Base-by-base conservation (phyloP, 2,329 filamentous ascomycete genomes). In the Magnaporthiopsis poae region DNA sequence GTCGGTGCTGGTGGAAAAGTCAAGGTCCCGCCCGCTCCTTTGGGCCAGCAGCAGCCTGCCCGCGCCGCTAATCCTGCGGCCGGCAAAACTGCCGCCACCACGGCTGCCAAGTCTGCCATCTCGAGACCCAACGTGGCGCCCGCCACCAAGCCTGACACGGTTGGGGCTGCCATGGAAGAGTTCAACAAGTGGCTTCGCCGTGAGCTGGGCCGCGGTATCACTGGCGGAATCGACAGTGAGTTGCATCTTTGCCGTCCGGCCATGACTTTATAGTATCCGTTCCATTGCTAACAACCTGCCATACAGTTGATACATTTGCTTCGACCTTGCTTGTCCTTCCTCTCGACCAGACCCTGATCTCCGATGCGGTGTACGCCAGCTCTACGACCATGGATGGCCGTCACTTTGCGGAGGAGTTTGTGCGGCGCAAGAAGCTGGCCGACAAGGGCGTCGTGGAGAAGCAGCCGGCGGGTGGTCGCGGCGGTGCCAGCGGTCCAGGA, bases 1-100 rank as follows among this genome's bases (percentile, higher is more conserved):
- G 94, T 99, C 60, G 95, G 95, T 63, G 92, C 94, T 46, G 89
- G 93, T 70, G 95, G 95, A 18, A 99, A 97, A 80, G 86, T 90
- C 64, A 98, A 96, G 81, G 80, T 86, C 35, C 90, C 91, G 7
- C 84, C 83, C 3, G 85, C 82, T 0, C 83, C 87, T 18, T 79
- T 82, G 2, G 80, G 82, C 2, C 29, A 65, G 5, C 80, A 81
- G 69, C 72, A 35, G 61, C 3, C 46, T 4, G 63, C 73, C 52
- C 82, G 84, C 29, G 75, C 82, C 18, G 73, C 74, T 5, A 85
- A 82, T 69, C 73, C 78, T 15, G 73, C 74, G 25, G 78, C 71
- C 66, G 69, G 79, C 70, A 83, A 86, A 75, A 73, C 76, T n/a
- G 67, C 70, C 2, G 71, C 78, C 25, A 61, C 72, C n/a, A 69